Base-by-base conservation (phyloP, 148 eudicot genomes). In the Dianthus caryophyllus region DNA sequence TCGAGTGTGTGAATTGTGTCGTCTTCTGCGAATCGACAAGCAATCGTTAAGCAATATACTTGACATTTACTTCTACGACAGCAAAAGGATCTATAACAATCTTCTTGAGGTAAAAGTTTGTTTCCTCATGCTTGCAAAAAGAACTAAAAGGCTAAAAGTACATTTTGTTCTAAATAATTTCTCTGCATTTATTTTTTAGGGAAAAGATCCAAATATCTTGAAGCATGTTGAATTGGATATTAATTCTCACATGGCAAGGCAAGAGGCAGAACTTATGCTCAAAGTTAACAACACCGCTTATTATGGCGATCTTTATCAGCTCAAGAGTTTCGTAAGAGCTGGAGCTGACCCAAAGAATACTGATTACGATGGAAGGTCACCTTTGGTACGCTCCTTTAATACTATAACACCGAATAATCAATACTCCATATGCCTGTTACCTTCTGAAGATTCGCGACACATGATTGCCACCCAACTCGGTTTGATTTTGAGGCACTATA, bases 251-350 rank as follows among this genome's bases (percentile, higher is more conserved):
- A 84, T 94, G 26, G 89, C 71, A 36, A 86, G 82, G 73, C 93
- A 90, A 75, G 99, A 94, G 71, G 90, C 99, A 30, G 99, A 90
- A 77, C 96, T 94, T 84, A 96, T 97, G 66, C 74, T 87, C 49
- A 88, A 78, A 77, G 97, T 94, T 50, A 94, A 90, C 61, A 83
- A 73, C 77, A 85, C 93, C 64, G 96, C 96, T 72, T 86, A 73
- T 76, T 69, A 83, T 57, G 97, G 96, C 12, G 97, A 94, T 70
- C 63, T 90, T 27, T 69, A 79, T 81, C 97, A 90, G 66, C 82
- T 94, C 11, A 94, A 86, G 79, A 72, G 74, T 71, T 71, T 86
- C 55, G 72, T 94, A 33, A 79, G 88, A 69, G 85, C 88, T 38
- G 99, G 99, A 58, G 97, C 99, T 60, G 91, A 94, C 80, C 93